Evolutionary conservation across 2,329 filamentous ascomycete genomes (phyloP), one percentile per base, ranked within the genome.

Genomic region (Daldinia sp.): DNA sequence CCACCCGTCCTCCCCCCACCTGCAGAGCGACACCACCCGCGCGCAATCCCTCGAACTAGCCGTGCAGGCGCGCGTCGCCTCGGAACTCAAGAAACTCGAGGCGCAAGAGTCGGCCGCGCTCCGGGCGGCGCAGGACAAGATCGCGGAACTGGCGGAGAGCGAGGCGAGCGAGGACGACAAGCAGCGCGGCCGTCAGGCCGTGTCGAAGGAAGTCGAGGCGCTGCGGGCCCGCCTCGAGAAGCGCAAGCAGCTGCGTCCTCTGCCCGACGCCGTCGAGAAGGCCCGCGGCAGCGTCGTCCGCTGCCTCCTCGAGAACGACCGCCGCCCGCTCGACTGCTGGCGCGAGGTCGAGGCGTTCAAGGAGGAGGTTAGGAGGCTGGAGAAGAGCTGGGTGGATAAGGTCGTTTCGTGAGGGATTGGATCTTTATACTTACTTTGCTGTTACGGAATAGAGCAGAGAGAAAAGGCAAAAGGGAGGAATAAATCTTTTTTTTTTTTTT

Each of bases 251-350:
- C 80, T 92, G 63, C 84, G 89, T 73, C 82, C 89, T 68, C 76
- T 93, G 68, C 92, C 93, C 70, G 87, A 89, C 66, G 81, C 81
- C 51, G 87, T 97, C 49, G 88, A 92, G 78, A 85, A 83, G 75
- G 92, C 93, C 17, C 90, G 93, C 77, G 82, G 86, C 70, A 87
- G 89, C 62, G 88, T 97, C 58, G 87, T 95, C 66, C 85, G 86
- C 71, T 98, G 94, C 77, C 82, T 98, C 82, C 83, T 91, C 65
- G 84, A 90, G 73, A 90, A 97, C 77, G 94, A 97, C 79, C 85
- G 93, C 68, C 86, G 93, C 77, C 94, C 94, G 76, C 82, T 97
- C 75, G 92, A 97, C 82, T 98, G 94, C 85, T 97, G 92, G 91
- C 85, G 89, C 78, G 93, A 97, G 85, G 93, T 97, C 21, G 90